Percentiles rank a stretch among this genome's conserved stretches.
These are phyloP conservation scores for Cornus suecica DNA, from an alignment of 148 eudicot species.

Conservation along the genomic window DNA sequence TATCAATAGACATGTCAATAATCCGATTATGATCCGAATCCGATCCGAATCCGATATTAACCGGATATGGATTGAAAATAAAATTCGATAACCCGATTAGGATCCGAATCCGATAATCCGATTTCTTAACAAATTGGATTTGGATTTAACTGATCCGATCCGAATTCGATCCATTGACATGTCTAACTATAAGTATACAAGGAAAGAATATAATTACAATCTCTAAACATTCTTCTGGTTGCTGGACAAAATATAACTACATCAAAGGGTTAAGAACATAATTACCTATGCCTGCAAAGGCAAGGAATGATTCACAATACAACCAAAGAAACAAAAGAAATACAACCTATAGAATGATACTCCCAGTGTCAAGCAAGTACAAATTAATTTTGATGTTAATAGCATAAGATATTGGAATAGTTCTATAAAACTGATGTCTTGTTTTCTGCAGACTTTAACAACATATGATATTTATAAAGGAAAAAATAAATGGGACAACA, in stretches of 20 bases:
- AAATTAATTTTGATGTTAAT: not conserved
- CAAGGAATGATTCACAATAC: not conserved
- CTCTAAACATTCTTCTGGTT: constrained; percentile 3
- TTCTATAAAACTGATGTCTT: not conserved
- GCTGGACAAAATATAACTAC: constrained; percentile 2
- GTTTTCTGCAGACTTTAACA: not conserved
- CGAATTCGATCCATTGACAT: too few relatives aligned
- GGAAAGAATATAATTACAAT: too few relatives aligned
- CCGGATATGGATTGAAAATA: too few relatives aligned
- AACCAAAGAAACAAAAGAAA: not conserved
- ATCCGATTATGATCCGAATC: too few relatives aligned
- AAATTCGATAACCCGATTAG: too few relatives aligned
- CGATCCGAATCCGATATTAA: too few relatives aligned
- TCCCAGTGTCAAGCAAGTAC: not conserved
- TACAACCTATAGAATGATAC: not conserved
- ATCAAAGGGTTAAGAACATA: not conserved
- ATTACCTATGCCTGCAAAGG: constrained; percentile 1
- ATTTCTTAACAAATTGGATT: too few relatives aligned
- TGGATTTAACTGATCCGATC: too few relatives aligned
- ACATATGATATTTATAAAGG: too few relatives aligned
- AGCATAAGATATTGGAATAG: not conserved
- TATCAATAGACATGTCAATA: too few relatives aligned
- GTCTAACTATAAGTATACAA: too few relatives aligned
- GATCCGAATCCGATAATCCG: too few relatives aligned
- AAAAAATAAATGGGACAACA: not conserved